Conservation (phyloP, 805 yeast species). For the Sungouiozyma intestinalis region DNA sequence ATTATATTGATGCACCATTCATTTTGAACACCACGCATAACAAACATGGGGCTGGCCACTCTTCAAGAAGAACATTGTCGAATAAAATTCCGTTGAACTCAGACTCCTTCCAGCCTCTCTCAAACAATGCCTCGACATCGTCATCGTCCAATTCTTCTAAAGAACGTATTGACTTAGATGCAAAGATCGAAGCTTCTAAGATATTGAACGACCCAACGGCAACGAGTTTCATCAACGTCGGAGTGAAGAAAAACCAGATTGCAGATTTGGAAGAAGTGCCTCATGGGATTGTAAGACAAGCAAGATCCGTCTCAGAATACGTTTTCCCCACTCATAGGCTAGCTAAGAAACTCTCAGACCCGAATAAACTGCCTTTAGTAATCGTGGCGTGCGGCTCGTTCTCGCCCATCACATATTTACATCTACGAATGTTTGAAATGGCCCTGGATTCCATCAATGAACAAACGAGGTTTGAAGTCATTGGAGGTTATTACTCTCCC, state of each 20-base stretch:
- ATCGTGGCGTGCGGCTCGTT: constrained; percentile 97
- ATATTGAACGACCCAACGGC: neutral
- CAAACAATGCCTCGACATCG: constrained; percentile 33
- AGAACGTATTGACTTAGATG: neutral
- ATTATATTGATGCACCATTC: constrained; percentile 61
- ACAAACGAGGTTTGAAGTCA: constrained; percentile 85
- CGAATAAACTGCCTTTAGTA: constrained; percentile 77
- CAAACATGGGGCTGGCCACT: constrained; percentile 3
- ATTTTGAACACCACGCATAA: constrained; percentile 6
- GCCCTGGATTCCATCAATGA: constrained; percentile 89
- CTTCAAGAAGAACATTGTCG: constrained; percentile 1
- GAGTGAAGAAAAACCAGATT: constrained; percentile 44
- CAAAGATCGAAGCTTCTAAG: neutral
- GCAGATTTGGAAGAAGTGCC: constrained; percentile 98
- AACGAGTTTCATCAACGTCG: constrained; percentile 14
- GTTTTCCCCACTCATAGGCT: constrained; percentile 82
- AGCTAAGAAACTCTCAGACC: constrained; percentile 56
- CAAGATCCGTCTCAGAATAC: constrained; percentile 57
- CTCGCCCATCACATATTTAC: constrained; percentile 90
- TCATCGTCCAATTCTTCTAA: constrained; percentile 1
- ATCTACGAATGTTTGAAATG: constrained; percentile 97
- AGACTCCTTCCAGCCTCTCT: constrained; percentile 47
- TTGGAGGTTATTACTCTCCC: constrained; percentile 95
- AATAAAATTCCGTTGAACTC: constrained; percentile 42
- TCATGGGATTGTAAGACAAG: constrained; percentile 84